These are phyloP conservation scores for Metarhizium sp. DNA, from an alignment of 2,329 filamentous ascomycete species.

Conservation along the genomic window DNA sequence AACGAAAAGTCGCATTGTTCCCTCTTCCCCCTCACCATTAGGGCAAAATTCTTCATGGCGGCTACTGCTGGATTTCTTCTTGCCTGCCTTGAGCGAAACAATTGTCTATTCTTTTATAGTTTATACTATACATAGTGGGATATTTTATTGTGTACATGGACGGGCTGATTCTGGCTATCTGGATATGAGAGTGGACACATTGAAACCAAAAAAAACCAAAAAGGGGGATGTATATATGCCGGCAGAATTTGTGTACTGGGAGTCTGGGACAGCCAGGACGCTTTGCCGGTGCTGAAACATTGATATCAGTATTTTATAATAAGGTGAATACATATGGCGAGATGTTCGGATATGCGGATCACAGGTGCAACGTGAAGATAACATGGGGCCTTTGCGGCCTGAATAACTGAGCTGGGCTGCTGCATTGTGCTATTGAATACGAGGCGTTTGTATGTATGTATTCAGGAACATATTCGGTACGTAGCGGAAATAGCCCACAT, in stretches of 20 bases:
- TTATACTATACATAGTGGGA: not conserved
- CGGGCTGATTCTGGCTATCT: not conserved
- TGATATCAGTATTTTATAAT: not conserved
- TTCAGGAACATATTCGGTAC: too few species aligned
- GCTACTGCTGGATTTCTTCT: not conserved
- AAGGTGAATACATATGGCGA: too few species aligned
- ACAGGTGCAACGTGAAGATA: too few species aligned
- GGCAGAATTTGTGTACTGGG: not conserved
- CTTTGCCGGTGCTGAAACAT: not conserved
- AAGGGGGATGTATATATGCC: not conserved
- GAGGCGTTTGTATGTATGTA: too few species aligned
- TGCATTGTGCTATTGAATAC: too few species aligned
- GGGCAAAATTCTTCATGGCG: not conserved
- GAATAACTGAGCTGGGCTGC: too few species aligned
- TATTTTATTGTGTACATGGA: not conserved
- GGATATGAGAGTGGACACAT: not conserved
- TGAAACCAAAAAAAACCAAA: not conserved
- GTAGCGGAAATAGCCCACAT: too few species aligned
- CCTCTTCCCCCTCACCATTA: too few species aligned
- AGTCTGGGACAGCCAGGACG: not conserved
- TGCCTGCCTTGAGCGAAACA: not conserved
- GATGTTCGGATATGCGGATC: too few species aligned
- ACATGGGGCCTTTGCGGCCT: too few species aligned
- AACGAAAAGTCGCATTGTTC: not conserved
- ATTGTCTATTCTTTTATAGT: not conserved